phyloP scores from a whole-genome alignment of 371 early-diverging fungal genomes.

The Nematocida ausubeli region DNA sequence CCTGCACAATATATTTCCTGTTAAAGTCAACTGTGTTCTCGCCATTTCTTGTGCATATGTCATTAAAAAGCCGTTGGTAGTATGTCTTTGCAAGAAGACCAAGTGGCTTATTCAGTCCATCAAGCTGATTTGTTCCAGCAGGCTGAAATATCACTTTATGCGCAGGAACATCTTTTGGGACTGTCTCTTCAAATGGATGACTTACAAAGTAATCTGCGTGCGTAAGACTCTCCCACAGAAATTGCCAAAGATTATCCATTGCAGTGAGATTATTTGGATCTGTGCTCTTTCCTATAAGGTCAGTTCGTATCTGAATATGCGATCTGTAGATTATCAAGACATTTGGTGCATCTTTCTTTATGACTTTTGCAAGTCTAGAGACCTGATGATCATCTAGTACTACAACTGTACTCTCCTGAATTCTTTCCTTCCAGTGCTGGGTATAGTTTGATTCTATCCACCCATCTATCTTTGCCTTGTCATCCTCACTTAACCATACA shows the following conservation, averaged over 20 bases:
- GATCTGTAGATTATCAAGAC: conserved; percentile 76
- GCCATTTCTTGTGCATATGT: conserved; percentile 73
- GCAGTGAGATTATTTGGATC: conserved; percentile 3
- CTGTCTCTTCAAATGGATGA: conserved; percentile 74
- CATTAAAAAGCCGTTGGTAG: conserved; percentile 74
- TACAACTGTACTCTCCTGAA: conserved; percentile 73
- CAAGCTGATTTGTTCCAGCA: conserved; percentile 72
- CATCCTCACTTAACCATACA: conserved; percentile 71
- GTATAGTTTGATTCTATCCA: conserved; percentile 76
- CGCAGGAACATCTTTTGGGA: conserved; percentile 72
- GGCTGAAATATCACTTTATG: conserved; percentile 72
- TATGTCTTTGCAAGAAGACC: conserved; percentile 64
- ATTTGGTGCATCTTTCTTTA: conserved; percentile 71
- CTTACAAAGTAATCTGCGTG: conserved; percentile 74
- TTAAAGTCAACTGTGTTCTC: conserved; percentile 70
- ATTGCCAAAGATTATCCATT: conserved; percentile 68
- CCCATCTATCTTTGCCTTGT: conserved; percentile 71
- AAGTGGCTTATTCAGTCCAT: conserved; percentile 72
- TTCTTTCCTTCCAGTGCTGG: conserved; percentile 73
- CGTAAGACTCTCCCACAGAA: conserved; percentile 73
- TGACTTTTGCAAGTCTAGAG: conserved; percentile 73
- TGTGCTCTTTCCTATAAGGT: conserved; percentile 69
- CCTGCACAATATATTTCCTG: conserved; percentile 76
- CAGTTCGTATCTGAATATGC: conserved; percentile 75
- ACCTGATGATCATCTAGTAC: conserved; percentile 79